A percentile compares a stretch with the other conserved stretches of the same genome.
These are phyloP conservation scores for Strigomonas culicis DNA, from an alignment of 208 protist genomes.

Conservation along the genomic window DNA sequence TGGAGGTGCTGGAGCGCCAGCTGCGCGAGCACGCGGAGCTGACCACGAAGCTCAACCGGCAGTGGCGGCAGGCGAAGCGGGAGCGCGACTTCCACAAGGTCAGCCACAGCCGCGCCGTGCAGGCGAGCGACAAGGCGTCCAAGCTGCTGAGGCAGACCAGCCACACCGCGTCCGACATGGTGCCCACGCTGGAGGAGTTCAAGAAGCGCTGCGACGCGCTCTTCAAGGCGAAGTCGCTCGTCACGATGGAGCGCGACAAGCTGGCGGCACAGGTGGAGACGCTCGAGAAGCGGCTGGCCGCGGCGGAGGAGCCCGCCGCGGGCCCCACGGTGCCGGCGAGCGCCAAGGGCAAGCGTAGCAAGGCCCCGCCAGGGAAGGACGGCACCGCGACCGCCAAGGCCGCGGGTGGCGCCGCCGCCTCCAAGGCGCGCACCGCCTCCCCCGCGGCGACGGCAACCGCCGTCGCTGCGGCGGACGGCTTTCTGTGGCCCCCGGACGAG, in stretches of 20 bases:
- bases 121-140: slow-evolving; percentile 75
- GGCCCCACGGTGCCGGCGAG: neutral
- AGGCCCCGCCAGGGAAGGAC: slow-evolving; percentile 11
- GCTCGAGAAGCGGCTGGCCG: slow-evolving; percentile 65
- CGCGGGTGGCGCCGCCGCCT: slow-evolving; percentile 1
- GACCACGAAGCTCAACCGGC: slow-evolving; percentile 62
- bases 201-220: slow-evolving; percentile 74
- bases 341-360: slow-evolving; percentile 18
- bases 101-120: slow-evolving; percentile 85
- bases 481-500: slow-evolving; percentile 13
- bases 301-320: slow-evolving; percentile 35
- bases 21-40: slow-evolving; percentile 79
- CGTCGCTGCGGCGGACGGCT: slow-evolving; percentile 1
- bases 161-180: slow-evolving; percentile 66
- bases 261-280: slow-evolving; percentile 42
- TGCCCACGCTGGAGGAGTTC: slow-evolving; percentile 79
- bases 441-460: neutral
- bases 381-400: neutral
- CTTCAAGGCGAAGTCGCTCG: slow-evolving; percentile 78
- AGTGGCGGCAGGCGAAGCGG: slow-evolving; percentile 81
- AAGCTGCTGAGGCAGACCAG: slow-evolving; percentile 75
- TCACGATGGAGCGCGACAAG: slow-evolving; percentile 80
- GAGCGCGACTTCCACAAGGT: slow-evolving; percentile 88
- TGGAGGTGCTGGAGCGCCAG: slow-evolving; percentile 73
- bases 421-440: neutral